These are phyloP conservation scores for Physaria fendleri DNA, from an alignment of 345 rosid species.

Conservation along the genomic window DNA sequence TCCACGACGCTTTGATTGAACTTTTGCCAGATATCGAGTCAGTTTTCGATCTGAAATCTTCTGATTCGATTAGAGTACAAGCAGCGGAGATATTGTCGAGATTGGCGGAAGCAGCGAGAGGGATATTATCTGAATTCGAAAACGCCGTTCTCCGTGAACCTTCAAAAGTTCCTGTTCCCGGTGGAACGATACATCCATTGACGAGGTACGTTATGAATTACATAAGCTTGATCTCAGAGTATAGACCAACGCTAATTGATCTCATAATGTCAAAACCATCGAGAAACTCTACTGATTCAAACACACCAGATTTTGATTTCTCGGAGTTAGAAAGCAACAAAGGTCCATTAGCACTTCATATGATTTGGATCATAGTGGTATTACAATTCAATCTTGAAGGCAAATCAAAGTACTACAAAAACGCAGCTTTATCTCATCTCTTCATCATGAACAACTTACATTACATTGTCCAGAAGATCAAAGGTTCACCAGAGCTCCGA, in stretches of 20 bases:
- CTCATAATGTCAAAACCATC: slow-evolving; percentile 91
- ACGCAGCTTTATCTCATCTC: slow-evolving; percentile 61
- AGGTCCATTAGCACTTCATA: slow-evolving; percentile 68
- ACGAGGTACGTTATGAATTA: slow-evolving; percentile 98
- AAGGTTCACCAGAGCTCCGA: slow-evolving; percentile 68
- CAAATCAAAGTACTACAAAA: slow-evolving; percentile 76
- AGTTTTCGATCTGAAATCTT: slow-evolving; percentile 68
- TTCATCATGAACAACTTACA: slow-evolving; percentile 95
- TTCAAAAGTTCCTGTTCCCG: slow-evolving; percentile 73
- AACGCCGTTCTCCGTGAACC: slow-evolving; percentile 81
- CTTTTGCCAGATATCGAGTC: slow-evolving; percentile 74
- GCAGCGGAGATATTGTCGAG: slow-evolving; percentile 91
- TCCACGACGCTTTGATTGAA: slow-evolving; percentile 74
- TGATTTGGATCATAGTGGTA: slow-evolving; percentile 87
- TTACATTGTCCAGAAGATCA: slow-evolving; percentile 79
- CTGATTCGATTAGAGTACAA: slow-evolving; percentile 71
- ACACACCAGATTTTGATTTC: slow-evolving; percentile 74
- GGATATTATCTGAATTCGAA: slow-evolving; percentile 88
- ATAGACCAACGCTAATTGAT: slow-evolving; percentile 68
- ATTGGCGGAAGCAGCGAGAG: slow-evolving; percentile 87
- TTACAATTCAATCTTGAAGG: slow-evolving; percentile 79
- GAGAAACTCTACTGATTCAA: slow-evolving; percentile 62
- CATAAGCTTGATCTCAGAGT: slow-evolving; percentile 89
- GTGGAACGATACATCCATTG: slow-evolving; percentile 92
- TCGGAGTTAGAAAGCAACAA: slow-evolving; percentile 63